A percentile compares a stretch with the other conserved stretches of the same genome.
These are phyloP conservation scores for Hirsutella minnesotensis DNA, from an alignment of 2,329 filamentous ascomycete species.

Conservation along the genomic window DNA sequence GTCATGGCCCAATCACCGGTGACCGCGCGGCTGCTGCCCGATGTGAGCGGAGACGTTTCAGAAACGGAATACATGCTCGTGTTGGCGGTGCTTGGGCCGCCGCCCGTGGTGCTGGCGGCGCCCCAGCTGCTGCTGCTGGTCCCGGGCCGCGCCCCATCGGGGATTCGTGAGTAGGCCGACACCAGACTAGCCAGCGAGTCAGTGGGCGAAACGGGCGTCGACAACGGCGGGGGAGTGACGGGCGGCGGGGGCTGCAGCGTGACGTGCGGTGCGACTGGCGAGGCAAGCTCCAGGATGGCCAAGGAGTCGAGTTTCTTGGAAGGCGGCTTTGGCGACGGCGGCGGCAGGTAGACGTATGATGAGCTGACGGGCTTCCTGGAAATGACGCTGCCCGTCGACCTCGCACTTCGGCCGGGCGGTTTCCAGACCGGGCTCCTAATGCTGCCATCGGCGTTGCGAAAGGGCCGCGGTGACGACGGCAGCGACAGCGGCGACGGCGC, in stretches of 20 bases:
- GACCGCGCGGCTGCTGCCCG: background rate
- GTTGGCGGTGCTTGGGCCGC: background rate
- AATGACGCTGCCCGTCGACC: too few relatives aligned
- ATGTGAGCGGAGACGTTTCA: background rate
- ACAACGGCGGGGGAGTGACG: constrained; percentile 9
- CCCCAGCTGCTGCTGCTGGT: background rate
- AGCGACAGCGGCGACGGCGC: background rate
- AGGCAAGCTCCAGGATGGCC: background rate
- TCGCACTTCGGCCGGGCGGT: too few relatives aligned
- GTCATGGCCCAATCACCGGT: background rate
- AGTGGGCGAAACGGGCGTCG: constrained; percentile 24
- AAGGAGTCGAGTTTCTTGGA: background rate
- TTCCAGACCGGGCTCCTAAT: background rate
- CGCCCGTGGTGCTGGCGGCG: background rate
- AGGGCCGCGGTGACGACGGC: background rate
- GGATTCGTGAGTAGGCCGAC: constrained; percentile 40
- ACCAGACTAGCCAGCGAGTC: constrained; percentile 42
- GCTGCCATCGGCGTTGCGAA: background rate
- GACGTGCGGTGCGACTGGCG: background rate
- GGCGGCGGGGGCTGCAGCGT: constrained; percentile 3
- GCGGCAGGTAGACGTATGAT: background rate
- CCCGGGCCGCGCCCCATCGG: constrained; percentile 17
- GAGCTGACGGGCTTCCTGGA: too few relatives aligned
- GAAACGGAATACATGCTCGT: background rate
- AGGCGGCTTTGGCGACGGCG: constrained; percentile 1